Percentiles rank a stretch among this genome's conserved stretches.
Conservation (phyloP, 1,139 yeast genomes). For the Pichia sp. region DNA sequence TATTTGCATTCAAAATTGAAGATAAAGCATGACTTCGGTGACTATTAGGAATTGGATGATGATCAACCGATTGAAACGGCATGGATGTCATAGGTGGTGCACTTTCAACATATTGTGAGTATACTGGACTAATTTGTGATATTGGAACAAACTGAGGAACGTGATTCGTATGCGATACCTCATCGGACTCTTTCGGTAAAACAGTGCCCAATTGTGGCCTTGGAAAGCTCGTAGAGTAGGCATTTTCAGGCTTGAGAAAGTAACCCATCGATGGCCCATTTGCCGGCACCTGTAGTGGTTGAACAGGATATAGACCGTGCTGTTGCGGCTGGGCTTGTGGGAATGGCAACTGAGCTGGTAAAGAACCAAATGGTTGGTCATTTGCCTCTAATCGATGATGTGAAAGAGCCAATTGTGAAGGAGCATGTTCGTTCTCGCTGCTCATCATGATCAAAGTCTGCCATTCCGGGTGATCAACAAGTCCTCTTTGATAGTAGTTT, state of each 20-base stretch:
- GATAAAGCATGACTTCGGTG: too few species aligned
- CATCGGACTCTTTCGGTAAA: not conserved
- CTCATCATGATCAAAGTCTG: constrained; percentile 15
- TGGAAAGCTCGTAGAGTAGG: constrained; percentile 8
- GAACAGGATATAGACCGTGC: not conserved
- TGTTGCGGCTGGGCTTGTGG: too few species aligned
- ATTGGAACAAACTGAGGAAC: constrained; percentile 9
- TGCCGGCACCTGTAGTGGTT: not conserved
- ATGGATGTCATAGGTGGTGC: not conserved
- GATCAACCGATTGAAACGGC: too few species aligned
- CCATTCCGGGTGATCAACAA: constrained; percentile 24
- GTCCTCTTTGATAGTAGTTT: constrained; percentile 49
- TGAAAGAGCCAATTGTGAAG: not conserved
- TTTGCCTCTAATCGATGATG: not conserved
- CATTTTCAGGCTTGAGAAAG: constrained; percentile 18
- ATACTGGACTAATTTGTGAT: constrained; percentile 7
- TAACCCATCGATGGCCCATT: constrained; percentile 25
- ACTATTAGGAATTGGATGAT: too few species aligned
- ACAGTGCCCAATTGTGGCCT: not conserved
- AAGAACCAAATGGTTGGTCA: not conserved
- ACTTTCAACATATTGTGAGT: not conserved
- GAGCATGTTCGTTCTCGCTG: not conserved
- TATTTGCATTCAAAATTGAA: not conserved
- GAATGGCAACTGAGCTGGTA: too few species aligned
- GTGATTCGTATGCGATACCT: not conserved